These are phyloP conservation scores for Fennellomyces sp. DNA, from an alignment of 371 early-diverging fungal genomes.

Conservation along the genomic window DNA sequence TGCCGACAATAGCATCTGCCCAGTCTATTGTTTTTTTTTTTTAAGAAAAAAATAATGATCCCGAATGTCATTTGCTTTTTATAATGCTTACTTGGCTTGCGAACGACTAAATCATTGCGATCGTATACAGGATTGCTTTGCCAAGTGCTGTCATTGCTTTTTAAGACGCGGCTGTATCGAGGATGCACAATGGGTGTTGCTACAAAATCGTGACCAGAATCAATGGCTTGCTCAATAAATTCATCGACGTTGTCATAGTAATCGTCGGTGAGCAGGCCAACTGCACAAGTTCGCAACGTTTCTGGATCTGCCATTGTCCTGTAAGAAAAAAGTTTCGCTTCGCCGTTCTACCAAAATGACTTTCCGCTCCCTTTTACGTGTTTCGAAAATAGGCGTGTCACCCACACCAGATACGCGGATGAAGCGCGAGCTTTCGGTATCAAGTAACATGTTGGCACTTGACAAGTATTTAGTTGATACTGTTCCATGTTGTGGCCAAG, in stretches of 20 bases:
- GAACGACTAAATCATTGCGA: constrained; percentile 45
- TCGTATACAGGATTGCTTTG: constrained; percentile 44
- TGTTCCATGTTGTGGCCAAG: too few species aligned
- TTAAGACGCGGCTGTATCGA: constrained; percentile 49
- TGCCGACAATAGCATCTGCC: constrained; percentile 55
- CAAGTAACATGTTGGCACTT: too few species aligned
- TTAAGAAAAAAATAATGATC: constrained; percentile 1
- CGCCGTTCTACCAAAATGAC: too few species aligned
- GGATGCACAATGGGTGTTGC: constrained; percentile 62
- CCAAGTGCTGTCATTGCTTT: constrained; percentile 26
- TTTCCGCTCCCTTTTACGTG: too few species aligned
- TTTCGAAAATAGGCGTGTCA: too few species aligned
- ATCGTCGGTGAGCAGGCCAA: constrained; percentile 39
- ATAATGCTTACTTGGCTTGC: constrained; percentile 41
- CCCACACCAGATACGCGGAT: too few species aligned
- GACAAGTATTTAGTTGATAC: too few species aligned
- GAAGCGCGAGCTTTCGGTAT: too few species aligned
- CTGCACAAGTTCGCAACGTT: constrained; percentile 26
- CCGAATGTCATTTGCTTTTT: neutral
- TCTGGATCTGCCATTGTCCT: neutral
- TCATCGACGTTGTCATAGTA: constrained; percentile 37
- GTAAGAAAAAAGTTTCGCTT: too few species aligned
- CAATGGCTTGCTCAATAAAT: constrained; percentile 46
- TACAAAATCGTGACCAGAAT: constrained; percentile 62
- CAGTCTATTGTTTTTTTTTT: constrained; percentile 34